Evolutionary conservation across 331 rosid genomes (phyloP).

Genomic region (Malus hybrid): DNA sequence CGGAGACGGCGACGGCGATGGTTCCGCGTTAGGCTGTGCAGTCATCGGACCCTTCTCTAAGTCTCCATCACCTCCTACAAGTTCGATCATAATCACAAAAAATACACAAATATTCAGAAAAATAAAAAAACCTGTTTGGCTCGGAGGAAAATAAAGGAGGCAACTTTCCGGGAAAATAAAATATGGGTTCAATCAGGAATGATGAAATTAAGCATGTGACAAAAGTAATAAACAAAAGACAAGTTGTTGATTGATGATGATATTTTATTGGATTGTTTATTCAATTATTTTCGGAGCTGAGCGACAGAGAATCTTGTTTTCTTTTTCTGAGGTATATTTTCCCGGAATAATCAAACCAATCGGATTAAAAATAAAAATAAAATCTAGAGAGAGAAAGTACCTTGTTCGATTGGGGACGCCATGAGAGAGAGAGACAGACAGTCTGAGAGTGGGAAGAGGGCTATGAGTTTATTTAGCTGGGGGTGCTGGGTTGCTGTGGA

Average conservation of each 20-base stretch:
- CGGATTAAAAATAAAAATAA: background rate
- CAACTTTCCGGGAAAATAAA: background rate
- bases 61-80: constrained; percentile 41
- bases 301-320: background rate
- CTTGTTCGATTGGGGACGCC: constrained; percentile 19
- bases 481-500: background rate
- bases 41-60: constrained; percentile 33
- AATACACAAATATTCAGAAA: too few relatives aligned
- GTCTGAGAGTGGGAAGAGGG: background rate
- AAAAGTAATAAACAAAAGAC: background rate
- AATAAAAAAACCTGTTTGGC: background rate
- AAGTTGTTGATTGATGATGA: background rate
- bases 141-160: background rate
- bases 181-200: background rate
- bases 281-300: background rate
- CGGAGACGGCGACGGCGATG: constrained; percentile 45
- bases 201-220: background rate
- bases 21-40: constrained; percentile 27
- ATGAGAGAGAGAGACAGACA: background rate
- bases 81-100: background rate
- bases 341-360: background rate
- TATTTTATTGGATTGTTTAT: background rate
- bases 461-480: constrained; percentile 1
- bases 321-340: background rate
- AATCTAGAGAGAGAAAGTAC: background rate